Evolutionary conservation across 192 early-diverging fungal species (phyloP).

Genomic region (Gryganskiella cystojenkinii): DNA sequence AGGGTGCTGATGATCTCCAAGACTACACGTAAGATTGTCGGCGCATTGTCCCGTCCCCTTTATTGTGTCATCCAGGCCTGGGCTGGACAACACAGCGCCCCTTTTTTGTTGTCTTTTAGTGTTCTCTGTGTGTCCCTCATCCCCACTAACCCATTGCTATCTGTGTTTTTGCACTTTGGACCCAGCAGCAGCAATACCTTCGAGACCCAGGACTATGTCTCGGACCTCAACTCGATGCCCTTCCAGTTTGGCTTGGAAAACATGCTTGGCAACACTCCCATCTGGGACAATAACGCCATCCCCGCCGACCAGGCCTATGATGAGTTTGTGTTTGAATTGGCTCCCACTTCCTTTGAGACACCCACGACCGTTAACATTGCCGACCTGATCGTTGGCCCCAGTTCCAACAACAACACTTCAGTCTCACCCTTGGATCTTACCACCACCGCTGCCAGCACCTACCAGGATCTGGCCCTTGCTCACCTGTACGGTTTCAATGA

Average conservation of each 20-base stretch:
- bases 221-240: slow-evolving; percentile 14
- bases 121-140: background rate
- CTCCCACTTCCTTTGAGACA: slow-evolving; percentile 23
- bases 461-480: slow-evolving; percentile 34
- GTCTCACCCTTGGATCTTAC: slow-evolving; percentile 33
- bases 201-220: slow-evolving; percentile 32
- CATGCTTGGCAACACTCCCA: slow-evolving; percentile 22
- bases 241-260: slow-evolving; percentile 27
- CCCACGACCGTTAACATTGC: slow-evolving; percentile 45
- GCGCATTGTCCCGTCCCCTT: background rate
- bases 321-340: slow-evolving; percentile 43
- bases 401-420: slow-evolving; percentile 8
- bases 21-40: slow-evolving; percentile 40
- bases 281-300: slow-evolving; percentile 31
- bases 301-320: slow-evolving; percentile 45
- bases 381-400: slow-evolving; percentile 44
- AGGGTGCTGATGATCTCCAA: slow-evolving; percentile 34
- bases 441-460: slow-evolving; percentile 14
- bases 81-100: no score
- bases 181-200: slow-evolving; percentile 8
- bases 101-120: slow-evolving; percentile 5
- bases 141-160: background rate
- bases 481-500: slow-evolving; percentile 41
- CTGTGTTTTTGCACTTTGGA: background rate
- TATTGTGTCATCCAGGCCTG: background rate